Evolutionary conservation across 768 basidiomycete genomes (phyloP), one percentile per base, ranked within the genome.

Genomic region (Mycena polygramma): DNA sequence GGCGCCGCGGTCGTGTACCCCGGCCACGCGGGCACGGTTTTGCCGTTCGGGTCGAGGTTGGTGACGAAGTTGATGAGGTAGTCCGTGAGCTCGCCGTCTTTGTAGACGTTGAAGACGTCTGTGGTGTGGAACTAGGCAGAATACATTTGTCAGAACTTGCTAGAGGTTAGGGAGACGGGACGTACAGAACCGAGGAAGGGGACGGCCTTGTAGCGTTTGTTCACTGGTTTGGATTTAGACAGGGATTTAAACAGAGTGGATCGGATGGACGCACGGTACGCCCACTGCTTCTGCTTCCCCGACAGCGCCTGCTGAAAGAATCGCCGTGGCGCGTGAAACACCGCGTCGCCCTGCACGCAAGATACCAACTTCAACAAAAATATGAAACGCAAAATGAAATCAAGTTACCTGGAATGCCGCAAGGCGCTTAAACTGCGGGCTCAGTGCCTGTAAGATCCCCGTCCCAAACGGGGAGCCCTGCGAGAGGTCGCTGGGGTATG

Each of bases 361-460:
- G 2, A 19, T 49, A 49, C n/a, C 48, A 49, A 14, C 19, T 20
- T 43, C 30, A 30, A 30, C 30, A 30, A 30, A 30, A 2, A 30
- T 6, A 30, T 6, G 30, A 2, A 30, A 30, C 3, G 3, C 30
- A 30, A 30, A 30, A 30, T 30, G 30, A 30, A 30, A 30, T 30
- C 30, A 39, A n/a, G 22, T n/a, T 20, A 55, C 63, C 51, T 81
- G 81, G 61, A 89, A 77, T 0, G 87, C 80, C 2, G 88, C 83
- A 7, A 88, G 67, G 10, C 87, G 79, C 73, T 89, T 90, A 77
- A 80, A 89, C 63, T 89, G 83, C 0, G 85, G 82, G 2, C 82
- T 81, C 4, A 85, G 72, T 0, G 80, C 79, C 53, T 88, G 84
- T 85, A 53, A 15, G 52, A 53, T 53, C 2, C 52, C 52, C 13